Conservation (phyloP, 768 basidiomycete species). For the Phlebiopsis gigantea region DNA sequence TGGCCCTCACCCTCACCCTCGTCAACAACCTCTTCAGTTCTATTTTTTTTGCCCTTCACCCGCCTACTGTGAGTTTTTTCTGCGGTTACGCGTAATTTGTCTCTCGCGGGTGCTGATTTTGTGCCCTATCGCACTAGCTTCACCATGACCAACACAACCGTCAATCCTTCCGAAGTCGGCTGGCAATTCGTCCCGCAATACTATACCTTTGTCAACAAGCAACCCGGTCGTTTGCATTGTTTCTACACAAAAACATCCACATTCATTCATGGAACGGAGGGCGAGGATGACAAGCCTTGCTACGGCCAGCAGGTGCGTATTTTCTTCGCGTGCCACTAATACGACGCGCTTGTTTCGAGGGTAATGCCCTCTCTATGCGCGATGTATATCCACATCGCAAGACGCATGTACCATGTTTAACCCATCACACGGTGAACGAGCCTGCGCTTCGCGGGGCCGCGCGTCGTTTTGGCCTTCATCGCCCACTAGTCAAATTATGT, state of each 20-base stretch:
- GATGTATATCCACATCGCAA: background rate
- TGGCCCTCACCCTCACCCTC: slow-evolving; percentile 25
- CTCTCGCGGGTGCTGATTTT: background rate
- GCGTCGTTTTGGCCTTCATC: slow-evolving; percentile 7
- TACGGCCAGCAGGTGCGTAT: slow-evolving; percentile 83
- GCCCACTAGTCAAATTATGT: background rate
- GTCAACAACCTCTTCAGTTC: slow-evolving; percentile 15
- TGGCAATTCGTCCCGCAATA: slow-evolving; percentile 99
- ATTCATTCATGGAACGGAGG: slow-evolving; percentile 96
- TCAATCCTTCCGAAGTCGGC: slow-evolving; percentile 92
- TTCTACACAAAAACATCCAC: slow-evolving; percentile 99
- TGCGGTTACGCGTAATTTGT: background rate
- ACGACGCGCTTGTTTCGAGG: background rate
- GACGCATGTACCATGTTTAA: background rate
- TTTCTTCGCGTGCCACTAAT: slow-evolving; percentile 8
- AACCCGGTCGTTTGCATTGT: slow-evolving; percentile 93
- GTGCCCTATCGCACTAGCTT: background rate
- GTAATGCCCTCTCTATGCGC: background rate
- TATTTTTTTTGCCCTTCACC: background rate
- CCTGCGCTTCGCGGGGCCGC: background rate
- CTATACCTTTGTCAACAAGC: slow-evolving; percentile 98
- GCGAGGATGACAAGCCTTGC: slow-evolving; percentile 87
- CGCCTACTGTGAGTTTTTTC: background rate
- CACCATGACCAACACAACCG: slow-evolving; percentile 35
- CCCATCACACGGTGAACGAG: background rate